Conservation (phyloP, 2,329 filamentous ascomycete genomes). For the Aspergillus sp. region DNA sequence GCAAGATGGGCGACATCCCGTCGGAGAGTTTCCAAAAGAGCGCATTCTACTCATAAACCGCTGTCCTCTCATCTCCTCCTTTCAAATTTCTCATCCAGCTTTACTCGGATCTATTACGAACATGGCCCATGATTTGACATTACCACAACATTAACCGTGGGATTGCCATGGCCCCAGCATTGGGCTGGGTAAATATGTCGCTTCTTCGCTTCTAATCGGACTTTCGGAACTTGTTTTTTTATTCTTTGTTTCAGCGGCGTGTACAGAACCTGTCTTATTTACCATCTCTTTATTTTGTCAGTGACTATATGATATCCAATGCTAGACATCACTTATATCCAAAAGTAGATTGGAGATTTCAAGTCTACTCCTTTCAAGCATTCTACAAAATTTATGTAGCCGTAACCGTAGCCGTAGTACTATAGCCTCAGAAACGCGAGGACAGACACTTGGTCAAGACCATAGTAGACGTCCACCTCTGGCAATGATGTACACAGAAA, state of each 20-base stretch:
- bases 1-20: slow-evolving; percentile 64
- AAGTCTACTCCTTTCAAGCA: background rate
- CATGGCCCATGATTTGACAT: background rate
- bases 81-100: background rate
- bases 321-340: slow-evolving; percentile 2
- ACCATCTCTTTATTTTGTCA: background rate
- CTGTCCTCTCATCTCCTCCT: background rate
- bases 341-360: background rate
- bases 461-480: too few species aligned
- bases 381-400: too few species aligned
- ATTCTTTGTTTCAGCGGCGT: background rate
- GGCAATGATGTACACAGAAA: too few species aligned
- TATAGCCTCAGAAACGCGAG: too few species aligned
- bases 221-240: background rate
- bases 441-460: too few species aligned
- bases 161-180: too few species aligned
- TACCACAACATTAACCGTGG: too few species aligned
- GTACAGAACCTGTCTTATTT: background rate
- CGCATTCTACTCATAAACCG: slow-evolving; percentile 61
- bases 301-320: slow-evolving; percentile 6
- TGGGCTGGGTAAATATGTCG: background rate
- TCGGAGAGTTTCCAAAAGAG: slow-evolving; percentile 72
- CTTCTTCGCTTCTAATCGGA: background rate
- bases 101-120: slow-evolving; percentile 1
- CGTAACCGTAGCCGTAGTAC: too few species aligned